Base-by-base conservation (phyloP, 352 stramenopile genomes). In the Blastocystis sp. region DNA sequence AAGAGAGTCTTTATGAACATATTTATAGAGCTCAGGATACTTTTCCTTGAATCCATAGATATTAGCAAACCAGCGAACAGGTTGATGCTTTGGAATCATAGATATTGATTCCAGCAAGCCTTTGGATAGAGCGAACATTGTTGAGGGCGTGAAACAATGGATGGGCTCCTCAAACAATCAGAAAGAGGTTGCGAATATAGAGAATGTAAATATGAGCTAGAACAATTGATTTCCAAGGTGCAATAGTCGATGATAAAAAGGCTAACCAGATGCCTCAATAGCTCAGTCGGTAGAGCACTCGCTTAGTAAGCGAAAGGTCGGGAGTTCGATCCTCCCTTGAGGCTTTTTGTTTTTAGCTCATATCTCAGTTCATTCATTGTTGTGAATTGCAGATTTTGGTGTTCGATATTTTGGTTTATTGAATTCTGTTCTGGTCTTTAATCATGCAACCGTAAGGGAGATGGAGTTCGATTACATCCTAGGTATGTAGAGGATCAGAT, bases 231-330 rank as follows among this genome's bases (percentile, higher is more conserved):
- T 16, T 61, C 54, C 54, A 61, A 73, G 3, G 29, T 12, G 11
- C 24, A 39, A 37, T 49, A 49, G 61, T 73, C 21, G 19, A 51
- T 77, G 27, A n/a, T 12, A 16, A 77, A 56, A 32, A 77, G 1
- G n/a, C 4, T 9, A 77, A 77, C 16, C 56, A 1, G 37, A n/a
- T 29, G 65, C 65, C 65, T 77, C 65, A 77, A 77, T 77, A 77
- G 65, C 65, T 77, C 65, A 77, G 65, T 77, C 65, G 65, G 65
- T 77, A 77, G 65, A 77, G 65, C 65, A 77, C 65, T 77, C 65
- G 65, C 65, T 77, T 77, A 77, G 65, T 77, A 77, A 77, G 65
- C 65, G 65, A 77, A 77, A 77, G 65, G 65, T 77, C 65, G 37
- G 65, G 65, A 77, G 65, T 77, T 77, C 65, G 65, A 77, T 77